Conservation (phyloP, 345 rosid genomes). For the Eucalyptus curtisii region DNA sequence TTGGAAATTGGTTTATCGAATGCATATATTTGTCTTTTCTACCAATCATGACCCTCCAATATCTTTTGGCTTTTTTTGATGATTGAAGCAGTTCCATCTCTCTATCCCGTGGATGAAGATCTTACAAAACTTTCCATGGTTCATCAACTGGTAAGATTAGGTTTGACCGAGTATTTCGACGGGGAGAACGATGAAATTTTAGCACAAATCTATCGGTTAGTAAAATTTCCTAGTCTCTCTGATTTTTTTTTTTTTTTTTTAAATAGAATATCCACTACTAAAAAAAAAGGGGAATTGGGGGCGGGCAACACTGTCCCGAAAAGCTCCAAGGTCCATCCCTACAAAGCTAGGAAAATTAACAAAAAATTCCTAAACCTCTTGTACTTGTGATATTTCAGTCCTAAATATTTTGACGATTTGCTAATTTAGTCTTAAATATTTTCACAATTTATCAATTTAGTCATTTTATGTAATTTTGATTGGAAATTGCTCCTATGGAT, state of each 20-base stretch:
- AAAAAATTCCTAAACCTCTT: too few species aligned
- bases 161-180: slow-evolving; percentile 39
- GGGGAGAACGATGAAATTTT: slow-evolving; percentile 27
- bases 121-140: slow-evolving; percentile 32
- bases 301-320: neutral
- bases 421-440: too few species aligned
- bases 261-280: neutral
- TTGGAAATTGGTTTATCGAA: neutral
- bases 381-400: too few species aligned
- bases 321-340: neutral
- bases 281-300: neutral
- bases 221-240: neutral
- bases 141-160: slow-evolving; percentile 31
- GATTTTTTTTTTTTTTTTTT: too few species aligned
- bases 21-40: neutral
- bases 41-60: neutral
- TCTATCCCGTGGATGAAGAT: slow-evolving; percentile 41
- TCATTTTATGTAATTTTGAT: neutral
- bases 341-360: neutral
- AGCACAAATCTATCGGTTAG: slow-evolving; percentile 25
- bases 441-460: neutral
- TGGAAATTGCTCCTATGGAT: fast-evolving
- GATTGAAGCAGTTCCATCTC: slow-evolving; percentile 24
- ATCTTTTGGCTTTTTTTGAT: neutral
- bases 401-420: too few species aligned